Conservation (phyloP, 148 eudicot species). For the Pouteria glomerata region DNA sequence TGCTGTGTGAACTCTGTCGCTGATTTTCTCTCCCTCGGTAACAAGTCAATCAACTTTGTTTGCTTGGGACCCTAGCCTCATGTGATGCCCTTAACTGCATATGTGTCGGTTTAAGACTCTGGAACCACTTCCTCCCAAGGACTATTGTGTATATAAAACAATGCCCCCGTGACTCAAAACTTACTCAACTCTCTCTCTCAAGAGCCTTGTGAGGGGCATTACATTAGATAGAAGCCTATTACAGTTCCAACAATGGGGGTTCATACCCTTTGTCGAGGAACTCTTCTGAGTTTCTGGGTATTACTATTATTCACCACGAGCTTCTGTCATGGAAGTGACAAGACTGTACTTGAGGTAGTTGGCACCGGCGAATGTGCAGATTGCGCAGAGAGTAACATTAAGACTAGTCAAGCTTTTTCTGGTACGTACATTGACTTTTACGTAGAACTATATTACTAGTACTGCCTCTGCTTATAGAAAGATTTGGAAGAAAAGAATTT, state of each 20-base stretch:
- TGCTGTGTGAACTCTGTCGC: not conserved
- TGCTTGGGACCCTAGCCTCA: slow-evolving; percentile 10
- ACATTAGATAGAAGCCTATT: not conserved
- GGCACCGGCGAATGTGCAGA: slow-evolving; percentile 49
- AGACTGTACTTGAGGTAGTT: slow-evolving; percentile 31
- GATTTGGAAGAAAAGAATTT: no score
- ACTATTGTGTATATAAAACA: slow-evolving; percentile 1
- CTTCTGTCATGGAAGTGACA: slow-evolving; percentile 33
- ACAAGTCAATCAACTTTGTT: no score
- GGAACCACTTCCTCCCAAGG: not conserved
- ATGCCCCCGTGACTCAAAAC: not conserved
- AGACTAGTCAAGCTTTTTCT: slow-evolving; percentile 21
- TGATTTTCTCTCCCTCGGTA: not conserved
- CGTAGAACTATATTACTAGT: no score
- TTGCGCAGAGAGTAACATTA: slow-evolving; percentile 24
- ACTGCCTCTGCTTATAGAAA: no score
- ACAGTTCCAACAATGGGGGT: slow-evolving; percentile 21
- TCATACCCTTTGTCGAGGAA: slow-evolving; percentile 15
- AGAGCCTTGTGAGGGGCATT: not conserved
- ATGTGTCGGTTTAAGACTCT: slow-evolving; percentile 3
- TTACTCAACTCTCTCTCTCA: not conserved
- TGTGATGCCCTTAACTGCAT: slow-evolving; percentile 20
- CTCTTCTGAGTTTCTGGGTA: slow-evolving; percentile 19
- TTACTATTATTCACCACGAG: slow-evolving; percentile 27
- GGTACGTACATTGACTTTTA: slow-evolving; percentile 1